Percentiles rank a stretch among this genome's conserved stretches.
These are phyloP conservation scores for Mycena chlorophos DNA, from an alignment of 768 basidiomycete species.

Conservation along the genomic window DNA sequence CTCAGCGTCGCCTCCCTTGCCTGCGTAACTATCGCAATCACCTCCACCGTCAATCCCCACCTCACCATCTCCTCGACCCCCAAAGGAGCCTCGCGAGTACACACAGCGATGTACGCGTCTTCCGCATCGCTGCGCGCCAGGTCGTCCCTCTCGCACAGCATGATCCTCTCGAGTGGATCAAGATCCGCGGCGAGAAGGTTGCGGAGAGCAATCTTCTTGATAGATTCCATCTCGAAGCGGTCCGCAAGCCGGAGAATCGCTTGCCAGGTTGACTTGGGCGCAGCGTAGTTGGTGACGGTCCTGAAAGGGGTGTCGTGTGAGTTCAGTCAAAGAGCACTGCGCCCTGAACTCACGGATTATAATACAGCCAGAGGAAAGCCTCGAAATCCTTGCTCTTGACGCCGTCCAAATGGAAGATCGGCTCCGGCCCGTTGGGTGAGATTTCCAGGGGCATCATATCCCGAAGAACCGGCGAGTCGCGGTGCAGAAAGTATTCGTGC, in stretches of 20 bases:
- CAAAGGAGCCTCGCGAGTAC: slow-evolving; percentile 18
- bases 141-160: slow-evolving; percentile 18
- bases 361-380: slow-evolving; percentile 22
- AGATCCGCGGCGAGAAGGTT: slow-evolving; percentile 18
- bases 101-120: slow-evolving; percentile 19
- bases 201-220: slow-evolving; percentile 20
- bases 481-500: slow-evolving; percentile 36
- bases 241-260: slow-evolving; percentile 19
- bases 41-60: slow-evolving; percentile 11
- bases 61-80: slow-evolving; percentile 15
- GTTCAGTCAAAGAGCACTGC: background rate
- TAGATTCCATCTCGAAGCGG: slow-evolving; percentile 22
- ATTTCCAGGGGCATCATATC: slow-evolving; percentile 30
- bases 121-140: slow-evolving; percentile 18
- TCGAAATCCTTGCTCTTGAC: slow-evolving; percentile 23
- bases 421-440: slow-evolving; percentile 19
- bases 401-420: slow-evolving; percentile 22
- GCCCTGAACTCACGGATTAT: slow-evolving; percentile 15
- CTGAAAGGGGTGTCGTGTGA: background rate
- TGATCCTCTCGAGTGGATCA: slow-evolving; percentile 19
- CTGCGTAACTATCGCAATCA: slow-evolving; percentile 15
- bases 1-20: slow-evolving; percentile 17
- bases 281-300: slow-evolving; percentile 13
- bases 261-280: slow-evolving; percentile 17
- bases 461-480: slow-evolving; percentile 39